Conservation (phyloP, 441 rosid genomes). For the Populus trichocarpa region DNA sequence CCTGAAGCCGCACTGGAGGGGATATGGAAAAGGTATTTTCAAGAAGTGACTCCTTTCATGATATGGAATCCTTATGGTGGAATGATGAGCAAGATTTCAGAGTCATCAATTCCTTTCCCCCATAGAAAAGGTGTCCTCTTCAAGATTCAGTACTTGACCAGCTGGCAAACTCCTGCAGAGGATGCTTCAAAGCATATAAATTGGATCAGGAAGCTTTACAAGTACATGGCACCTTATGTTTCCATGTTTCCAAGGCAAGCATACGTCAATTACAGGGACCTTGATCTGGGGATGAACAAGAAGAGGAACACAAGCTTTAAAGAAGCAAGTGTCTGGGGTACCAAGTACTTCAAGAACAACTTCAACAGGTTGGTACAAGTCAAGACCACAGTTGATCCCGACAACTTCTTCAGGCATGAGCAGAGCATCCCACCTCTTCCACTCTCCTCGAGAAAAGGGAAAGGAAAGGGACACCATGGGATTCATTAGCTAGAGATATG, state of each 20-base stretch:
- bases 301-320: constrained; percentile 23
- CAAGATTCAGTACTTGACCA: constrained; percentile 53
- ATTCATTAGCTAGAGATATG: neutral
- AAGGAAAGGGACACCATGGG: constrained; percentile 5
- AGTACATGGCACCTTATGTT: constrained; percentile 57
- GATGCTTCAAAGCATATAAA: constrained; percentile 24
- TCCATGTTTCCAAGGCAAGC: constrained; percentile 59
- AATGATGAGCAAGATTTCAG: constrained; percentile 1
- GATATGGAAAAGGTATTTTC: constrained; percentile 38
- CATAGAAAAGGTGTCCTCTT: constrained; percentile 46
- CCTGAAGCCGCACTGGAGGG: constrained; percentile 46
- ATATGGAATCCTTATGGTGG: constrained; percentile 66
- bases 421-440: too few species aligned
- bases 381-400: too few species aligned
- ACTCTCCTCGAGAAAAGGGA: neutral
- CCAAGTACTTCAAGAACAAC: too few species aligned
- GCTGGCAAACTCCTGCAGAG: constrained; percentile 38
- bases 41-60: constrained; percentile 45
- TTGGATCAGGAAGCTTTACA: constrained; percentile 41
- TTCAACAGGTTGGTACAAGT: too few species aligned
- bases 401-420: too few species aligned
- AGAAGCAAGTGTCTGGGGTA: constrained; percentile 34
- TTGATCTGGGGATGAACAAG: constrained; percentile 53
- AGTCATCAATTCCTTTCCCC: constrained; percentile 47
- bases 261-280: constrained; percentile 60